phyloP scores from a whole-genome alignment of 1,139 yeast genomes.

The Saccharomyces hybrid region DNA sequence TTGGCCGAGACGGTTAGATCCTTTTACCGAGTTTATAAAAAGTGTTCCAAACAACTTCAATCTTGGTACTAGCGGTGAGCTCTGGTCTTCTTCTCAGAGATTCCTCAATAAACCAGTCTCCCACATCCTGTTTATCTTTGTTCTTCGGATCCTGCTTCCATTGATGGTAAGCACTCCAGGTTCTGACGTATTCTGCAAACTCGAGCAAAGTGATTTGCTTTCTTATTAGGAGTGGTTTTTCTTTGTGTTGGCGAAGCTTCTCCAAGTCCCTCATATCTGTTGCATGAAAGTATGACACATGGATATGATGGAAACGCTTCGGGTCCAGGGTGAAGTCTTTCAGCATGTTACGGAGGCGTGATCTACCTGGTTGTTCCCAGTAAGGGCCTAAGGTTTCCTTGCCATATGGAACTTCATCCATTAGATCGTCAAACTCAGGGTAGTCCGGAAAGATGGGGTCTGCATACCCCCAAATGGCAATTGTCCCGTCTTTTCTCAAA shows the following conservation, averaged over 20 bases:
- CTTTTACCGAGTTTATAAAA: conserved; percentile 32
- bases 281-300: conserved; percentile 36
- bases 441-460: conserved; percentile 48
- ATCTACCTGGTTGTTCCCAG: conserved; percentile 69
- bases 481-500: conserved; percentile 51
- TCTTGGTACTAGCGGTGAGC: conserved; percentile 24
- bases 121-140: conserved; percentile 16
- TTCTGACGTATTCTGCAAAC: conserved; percentile 45
- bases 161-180: conserved; percentile 64
- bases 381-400: conserved; percentile 52
- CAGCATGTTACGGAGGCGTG: conserved; percentile 40
- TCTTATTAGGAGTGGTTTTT: conserved; percentile 36
- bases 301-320: conserved; percentile 36
- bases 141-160: conserved; percentile 41
- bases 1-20: background rate
- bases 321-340: conserved; percentile 38
- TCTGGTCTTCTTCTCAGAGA: conserved; percentile 26
- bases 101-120: conserved; percentile 20
- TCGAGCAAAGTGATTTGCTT: conserved; percentile 39
- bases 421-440: conserved; percentile 33
- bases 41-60: conserved; percentile 34
- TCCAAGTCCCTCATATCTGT: conserved; percentile 20
- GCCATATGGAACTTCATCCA: conserved; percentile 33
- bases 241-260: conserved; percentile 9
- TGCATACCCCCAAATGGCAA: conserved; percentile 71